These are phyloP conservation scores for Cucurbitaria berberidis DNA, from an alignment of 2,329 filamentous ascomycete species.

Conservation along the genomic window DNA sequence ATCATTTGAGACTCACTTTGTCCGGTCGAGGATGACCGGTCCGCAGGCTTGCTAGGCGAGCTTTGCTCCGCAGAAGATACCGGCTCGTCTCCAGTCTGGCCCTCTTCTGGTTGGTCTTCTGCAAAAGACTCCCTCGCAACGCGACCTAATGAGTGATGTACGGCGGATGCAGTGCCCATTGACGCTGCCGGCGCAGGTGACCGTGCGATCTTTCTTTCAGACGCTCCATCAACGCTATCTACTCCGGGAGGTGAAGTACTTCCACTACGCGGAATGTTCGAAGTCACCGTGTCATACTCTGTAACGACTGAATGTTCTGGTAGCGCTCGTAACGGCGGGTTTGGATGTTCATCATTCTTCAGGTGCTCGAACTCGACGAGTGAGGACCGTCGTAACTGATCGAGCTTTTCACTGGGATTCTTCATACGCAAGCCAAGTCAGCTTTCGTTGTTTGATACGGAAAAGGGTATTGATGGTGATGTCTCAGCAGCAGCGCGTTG, in stretches of 20 bases:
- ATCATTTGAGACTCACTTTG: background rate
- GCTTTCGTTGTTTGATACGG: slow-evolving; percentile 20
- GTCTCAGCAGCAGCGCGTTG: slow-evolving; percentile 7
- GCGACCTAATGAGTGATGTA: background rate
- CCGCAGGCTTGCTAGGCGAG: background rate
- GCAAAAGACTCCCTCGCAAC: background rate
- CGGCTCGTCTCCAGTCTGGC: background rate
- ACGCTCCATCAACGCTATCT: background rate
- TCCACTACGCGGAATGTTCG: background rate
- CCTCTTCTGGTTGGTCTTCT: background rate
- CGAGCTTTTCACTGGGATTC: slow-evolving; percentile 55
- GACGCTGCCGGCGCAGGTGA: background rate
- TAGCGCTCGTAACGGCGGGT: slow-evolving; percentile 40
- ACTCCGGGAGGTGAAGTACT: slow-evolving; percentile 3
- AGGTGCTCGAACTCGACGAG: slow-evolving; percentile 52
- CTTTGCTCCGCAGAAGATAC: background rate
- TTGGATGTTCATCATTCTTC: slow-evolving; percentile 39
- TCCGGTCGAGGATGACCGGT: background rate
- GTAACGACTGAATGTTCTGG: slow-evolving; percentile 45
- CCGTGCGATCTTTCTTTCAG: slow-evolving; percentile 1
- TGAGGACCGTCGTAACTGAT: slow-evolving; percentile 55
- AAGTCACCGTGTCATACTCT: background rate
- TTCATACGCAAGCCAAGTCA: slow-evolving; percentile 43
- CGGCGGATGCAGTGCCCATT: background rate
- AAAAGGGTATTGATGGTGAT: slow-evolving; percentile 15